These are phyloP conservation scores for Penicillium riverlandense DNA, from an alignment of 495 filamentous ascomycete genomes.

Conservation along the genomic window DNA sequence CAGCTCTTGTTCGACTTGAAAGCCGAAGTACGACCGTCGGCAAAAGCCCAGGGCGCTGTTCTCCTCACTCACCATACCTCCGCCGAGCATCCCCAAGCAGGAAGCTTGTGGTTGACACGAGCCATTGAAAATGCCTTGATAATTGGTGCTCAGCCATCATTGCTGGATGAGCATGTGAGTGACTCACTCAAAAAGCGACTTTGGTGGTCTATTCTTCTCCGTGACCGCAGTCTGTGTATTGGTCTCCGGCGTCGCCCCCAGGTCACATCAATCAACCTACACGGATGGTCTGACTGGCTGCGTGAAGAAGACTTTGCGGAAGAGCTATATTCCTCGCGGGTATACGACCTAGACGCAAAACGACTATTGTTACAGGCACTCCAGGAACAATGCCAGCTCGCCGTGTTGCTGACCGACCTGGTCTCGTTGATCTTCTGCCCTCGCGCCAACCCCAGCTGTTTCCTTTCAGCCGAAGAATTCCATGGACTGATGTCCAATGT, in stretches of 20 bases:
- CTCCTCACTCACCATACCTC: slow-evolving; percentile 36
- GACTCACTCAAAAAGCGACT: slow-evolving; percentile 31
- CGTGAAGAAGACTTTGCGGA: slow-evolving; percentile 32
- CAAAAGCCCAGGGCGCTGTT: slow-evolving; percentile 35
- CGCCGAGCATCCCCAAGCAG: slow-evolving; percentile 29
- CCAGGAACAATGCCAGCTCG: slow-evolving; percentile 38
- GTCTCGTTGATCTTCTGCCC: slow-evolving; percentile 33
- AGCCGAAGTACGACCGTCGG: slow-evolving; percentile 20
- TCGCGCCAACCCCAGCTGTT: slow-evolving; percentile 4
- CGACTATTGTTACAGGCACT: slow-evolving; percentile 31
- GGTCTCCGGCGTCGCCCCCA: slow-evolving; percentile 41
- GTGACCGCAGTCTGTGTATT: slow-evolving; percentile 42
- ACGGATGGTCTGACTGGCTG: slow-evolving; percentile 22
- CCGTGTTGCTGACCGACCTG: slow-evolving; percentile 38
- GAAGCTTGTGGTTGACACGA: slow-evolving; percentile 38
- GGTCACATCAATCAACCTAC: slow-evolving; percentile 32
- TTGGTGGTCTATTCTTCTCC: slow-evolving; percentile 45
- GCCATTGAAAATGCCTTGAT: slow-evolving; percentile 42
- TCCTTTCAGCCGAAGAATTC: slow-evolving; percentile 9
- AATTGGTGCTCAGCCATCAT: slow-evolving; percentile 26
- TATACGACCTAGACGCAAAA: slow-evolving; percentile 37
- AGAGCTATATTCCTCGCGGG: slow-evolving; percentile 34
- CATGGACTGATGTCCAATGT: slow-evolving; percentile 6
- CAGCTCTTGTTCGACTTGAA: slow-evolving; percentile 23
- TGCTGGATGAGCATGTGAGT: slow-evolving; percentile 6